Base-by-base conservation (phyloP, 768 basidiomycete species). In the Lactifluus echinatus region DNA sequence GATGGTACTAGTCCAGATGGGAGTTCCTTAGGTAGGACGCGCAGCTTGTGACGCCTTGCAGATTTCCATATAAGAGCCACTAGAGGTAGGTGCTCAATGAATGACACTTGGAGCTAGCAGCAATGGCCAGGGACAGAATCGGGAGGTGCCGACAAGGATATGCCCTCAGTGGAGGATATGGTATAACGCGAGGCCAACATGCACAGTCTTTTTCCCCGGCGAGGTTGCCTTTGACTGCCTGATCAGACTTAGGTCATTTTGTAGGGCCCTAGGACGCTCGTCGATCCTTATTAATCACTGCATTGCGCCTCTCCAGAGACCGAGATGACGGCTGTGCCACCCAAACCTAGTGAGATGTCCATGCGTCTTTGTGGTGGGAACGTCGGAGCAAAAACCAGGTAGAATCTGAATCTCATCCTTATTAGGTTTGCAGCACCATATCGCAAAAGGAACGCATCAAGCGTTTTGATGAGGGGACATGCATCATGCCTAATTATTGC, bases 291-390 rank as follows among this genome's bases (percentile, higher is more conserved):
- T 59, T 34, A 33, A 50, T 29, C n/a, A 44, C 17, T 29, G 43
- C 33, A 8, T 40, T 44, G 33, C 42, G 52, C 52, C 46, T 54
- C 29, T 48, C 36, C 40, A 28, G 37, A 48, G 29, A 42, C 53
- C 57, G 53, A 54, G 47, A 45, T 17, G 14, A 50, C 28, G 57
- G 57, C 26, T 33, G 11, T 11, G n/a, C 21, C 23, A 50, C 37
- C 34, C 24, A 21, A 21, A 50, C 33, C 40, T 21, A 19, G 53
- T 45, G 15, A 21, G 7, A 19, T 28, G 42, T 46, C 42, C 53
- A 55, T 31, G 48, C 29, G 48, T n/a, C 24, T 37, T 59, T 59
- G 34, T 34, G 36, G 48, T 59, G 53, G 42, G 58, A 59, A 59
- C n/a, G 21, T 15, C 17, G 19, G 47, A 45, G 39, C 37, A 31